phyloP scores from a whole-genome alignment of 2,329 filamentous ascomycete species.

The Cryphonectria japonica region DNA sequence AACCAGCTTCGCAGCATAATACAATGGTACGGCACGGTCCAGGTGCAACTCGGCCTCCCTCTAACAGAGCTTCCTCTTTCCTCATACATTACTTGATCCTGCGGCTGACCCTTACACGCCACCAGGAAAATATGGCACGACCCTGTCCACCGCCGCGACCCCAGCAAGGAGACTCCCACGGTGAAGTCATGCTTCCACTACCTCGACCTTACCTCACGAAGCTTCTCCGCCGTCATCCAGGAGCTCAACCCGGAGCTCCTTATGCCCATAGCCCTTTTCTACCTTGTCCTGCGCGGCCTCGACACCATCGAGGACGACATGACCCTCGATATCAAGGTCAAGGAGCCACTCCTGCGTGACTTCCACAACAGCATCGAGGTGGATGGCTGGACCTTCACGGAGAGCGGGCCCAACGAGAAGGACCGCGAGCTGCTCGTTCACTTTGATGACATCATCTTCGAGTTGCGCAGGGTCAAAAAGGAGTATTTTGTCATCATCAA shows the following conservation, averaged over 20 bases:
- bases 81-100: neutral
- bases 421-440: constrained; percentile 90
- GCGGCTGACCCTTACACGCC: constrained; percentile 27
- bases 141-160: constrained; percentile 82
- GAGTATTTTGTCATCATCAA: constrained; percentile 85
- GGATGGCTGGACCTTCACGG: constrained; percentile 89
- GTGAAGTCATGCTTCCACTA: constrained; percentile 84
- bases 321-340: constrained; percentile 79
- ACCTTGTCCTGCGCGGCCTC: constrained; percentile 86
- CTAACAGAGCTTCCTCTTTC: neutral
- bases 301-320: constrained; percentile 99
- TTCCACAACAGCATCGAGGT: constrained; percentile 80
- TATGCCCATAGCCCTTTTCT: constrained; percentile 86
- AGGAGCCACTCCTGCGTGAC: constrained; percentile 82
- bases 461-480: constrained; percentile 87
- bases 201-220: constrained; percentile 86
- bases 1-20: constrained; percentile 79
- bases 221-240: constrained; percentile 90
- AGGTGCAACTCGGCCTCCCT: constrained; percentile 17
- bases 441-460: constrained; percentile 83
- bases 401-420: constrained; percentile 89
- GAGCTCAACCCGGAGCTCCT: constrained; percentile 94
- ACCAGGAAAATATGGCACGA: constrained; percentile 95
- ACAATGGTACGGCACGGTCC: constrained; percentile 71
- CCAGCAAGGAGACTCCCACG: constrained; percentile 72